A percentile compares a stretch with the other conserved stretches of the same genome.
phyloP scores from a whole-genome alignment of 2,329 filamentous ascomycete genomes.

The Mycosphaerella sp. region DNA sequence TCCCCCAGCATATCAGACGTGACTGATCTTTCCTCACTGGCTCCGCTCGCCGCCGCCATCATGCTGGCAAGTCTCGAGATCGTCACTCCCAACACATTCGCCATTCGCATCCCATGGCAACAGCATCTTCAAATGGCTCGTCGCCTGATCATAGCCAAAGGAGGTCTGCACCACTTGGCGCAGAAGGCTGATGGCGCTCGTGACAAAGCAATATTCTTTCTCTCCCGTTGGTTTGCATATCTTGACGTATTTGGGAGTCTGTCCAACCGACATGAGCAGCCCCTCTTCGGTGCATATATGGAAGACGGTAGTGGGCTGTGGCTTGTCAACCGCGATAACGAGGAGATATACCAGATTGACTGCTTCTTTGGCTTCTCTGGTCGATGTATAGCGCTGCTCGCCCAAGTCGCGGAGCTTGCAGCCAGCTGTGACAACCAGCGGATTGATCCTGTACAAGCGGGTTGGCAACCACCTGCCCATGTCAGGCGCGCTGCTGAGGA shows the following conservation, averaged over 20 bases:
- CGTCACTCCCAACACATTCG: conserved; percentile 73
- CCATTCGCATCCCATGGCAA: conserved; percentile 75
- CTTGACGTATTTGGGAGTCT: conserved; percentile 72
- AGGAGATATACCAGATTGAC: conserved; percentile 57
- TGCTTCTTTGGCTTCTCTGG: conserved; percentile 76
- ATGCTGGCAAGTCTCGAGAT: conserved; percentile 82
- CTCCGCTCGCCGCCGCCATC: conserved; percentile 72
- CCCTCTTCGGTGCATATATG: conserved; percentile 38
- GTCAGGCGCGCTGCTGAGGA: conserved; percentile 52
- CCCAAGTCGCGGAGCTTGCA: conserved; percentile 65
- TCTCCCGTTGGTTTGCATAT: conserved; percentile 78
- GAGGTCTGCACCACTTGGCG: conserved; percentile 47
- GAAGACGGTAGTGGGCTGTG: conserved; percentile 34
- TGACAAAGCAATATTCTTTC: conserved; percentile 62
- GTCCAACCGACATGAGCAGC: conserved; percentile 43
- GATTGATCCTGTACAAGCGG: conserved; percentile 46
- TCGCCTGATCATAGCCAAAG: conserved; percentile 64
- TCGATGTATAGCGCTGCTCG: conserved; percentile 63
- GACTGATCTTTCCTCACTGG: conserved; percentile 60
- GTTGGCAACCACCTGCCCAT: conserved; percentile 55
- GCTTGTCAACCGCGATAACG: conserved; percentile 33
- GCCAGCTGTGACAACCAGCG: conserved; percentile 61
- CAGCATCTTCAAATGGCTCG: conserved; percentile 69
- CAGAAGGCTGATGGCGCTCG: conserved; percentile 36
- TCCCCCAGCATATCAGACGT: conserved; percentile 30